Conservation (phyloP, 352 stramenopile species). For the Albugo candida region DNA sequence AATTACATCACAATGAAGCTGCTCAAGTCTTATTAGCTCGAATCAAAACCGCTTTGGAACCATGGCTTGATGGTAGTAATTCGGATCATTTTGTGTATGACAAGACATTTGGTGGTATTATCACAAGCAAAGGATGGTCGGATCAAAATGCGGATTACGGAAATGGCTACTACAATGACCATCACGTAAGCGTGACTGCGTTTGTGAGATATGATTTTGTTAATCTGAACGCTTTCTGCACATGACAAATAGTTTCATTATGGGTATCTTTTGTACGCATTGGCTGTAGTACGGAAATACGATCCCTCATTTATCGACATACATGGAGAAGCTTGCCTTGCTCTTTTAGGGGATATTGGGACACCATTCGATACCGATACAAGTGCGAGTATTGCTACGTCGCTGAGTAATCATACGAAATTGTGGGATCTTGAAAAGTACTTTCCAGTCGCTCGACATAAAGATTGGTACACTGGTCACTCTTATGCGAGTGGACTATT, state of each 20-base stretch:
- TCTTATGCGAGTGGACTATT: constrained; percentile 93
- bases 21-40: constrained; percentile 26
- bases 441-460: constrained; percentile 83
- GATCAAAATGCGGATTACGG: constrained; percentile 50
- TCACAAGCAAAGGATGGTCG: constrained; percentile 68
- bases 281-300: constrained; percentile 55
- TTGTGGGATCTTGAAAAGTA: constrained; percentile 25
- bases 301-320: constrained; percentile 44
- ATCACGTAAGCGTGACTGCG: constrained; percentile 24
- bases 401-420: constrained; percentile 17
- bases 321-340: constrained; percentile 25
- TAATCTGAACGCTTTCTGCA: constrained; percentile 2
- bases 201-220: constrained; percentile 1
- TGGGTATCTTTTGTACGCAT: constrained; percentile 81
- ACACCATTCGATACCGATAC: constrained; percentile 16
- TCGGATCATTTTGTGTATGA: constrained; percentile 79
- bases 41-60: constrained; percentile 27
- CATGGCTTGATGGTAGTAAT: constrained; percentile 48
- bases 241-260: constrained; percentile 87
- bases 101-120: constrained; percentile 79
- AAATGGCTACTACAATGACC: constrained; percentile 80
- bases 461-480: constrained; percentile 93
- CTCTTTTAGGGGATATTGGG: constrained; percentile 53
- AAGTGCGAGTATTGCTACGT: constrained; percentile 8
- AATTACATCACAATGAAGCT: constrained; percentile 29